Conservation (phyloP, 495 filamentous ascomycete species). For the Pseudomonodictys pantanalensis region DNA sequence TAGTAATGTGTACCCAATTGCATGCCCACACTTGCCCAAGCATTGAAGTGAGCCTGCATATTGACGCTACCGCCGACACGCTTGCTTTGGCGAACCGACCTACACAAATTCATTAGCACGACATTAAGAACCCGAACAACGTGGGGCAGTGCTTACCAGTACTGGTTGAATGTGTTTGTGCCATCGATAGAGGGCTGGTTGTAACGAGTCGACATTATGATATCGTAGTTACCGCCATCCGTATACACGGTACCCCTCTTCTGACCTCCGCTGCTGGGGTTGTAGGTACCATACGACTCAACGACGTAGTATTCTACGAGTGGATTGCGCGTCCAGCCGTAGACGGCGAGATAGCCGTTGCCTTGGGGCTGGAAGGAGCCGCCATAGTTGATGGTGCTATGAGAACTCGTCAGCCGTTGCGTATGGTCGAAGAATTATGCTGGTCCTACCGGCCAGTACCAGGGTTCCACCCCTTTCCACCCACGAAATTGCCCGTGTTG, state of each 20-base stretch:
- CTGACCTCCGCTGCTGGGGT: constrained; percentile 46
- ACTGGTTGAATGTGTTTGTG: constrained; percentile 60
- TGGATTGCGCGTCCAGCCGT: constrained; percentile 61
- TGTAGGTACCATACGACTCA: constrained; percentile 55
- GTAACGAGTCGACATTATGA: constrained; percentile 27
- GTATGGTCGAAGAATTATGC: no score
- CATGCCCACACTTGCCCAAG: constrained; percentile 40
- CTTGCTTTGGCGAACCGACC: constrained; percentile 53
- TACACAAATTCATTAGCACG: no score
- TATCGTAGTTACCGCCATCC: constrained; percentile 35
- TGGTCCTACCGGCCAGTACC: constrained; percentile 17
- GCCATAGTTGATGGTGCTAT: constrained; percentile 52
- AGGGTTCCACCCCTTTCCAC: constrained; percentile 36
- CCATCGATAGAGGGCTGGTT: constrained; percentile 53
- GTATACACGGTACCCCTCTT: constrained; percentile 10
- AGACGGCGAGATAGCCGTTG: constrained; percentile 58
- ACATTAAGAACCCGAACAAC: no score
- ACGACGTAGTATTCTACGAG: constrained; percentile 65
- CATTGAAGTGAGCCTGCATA: constrained; percentile 42
- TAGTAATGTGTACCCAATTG: constrained; percentile 41
- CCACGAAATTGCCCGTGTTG: constrained; percentile 29
- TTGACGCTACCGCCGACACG: constrained; percentile 56
- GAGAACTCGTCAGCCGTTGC: no score
- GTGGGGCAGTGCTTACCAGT: no score
- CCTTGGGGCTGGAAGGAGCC: constrained; percentile 48